phyloP scores from a whole-genome alignment of 768 basidiomycete species.

The Pleurotus tuber-regium region DNA sequence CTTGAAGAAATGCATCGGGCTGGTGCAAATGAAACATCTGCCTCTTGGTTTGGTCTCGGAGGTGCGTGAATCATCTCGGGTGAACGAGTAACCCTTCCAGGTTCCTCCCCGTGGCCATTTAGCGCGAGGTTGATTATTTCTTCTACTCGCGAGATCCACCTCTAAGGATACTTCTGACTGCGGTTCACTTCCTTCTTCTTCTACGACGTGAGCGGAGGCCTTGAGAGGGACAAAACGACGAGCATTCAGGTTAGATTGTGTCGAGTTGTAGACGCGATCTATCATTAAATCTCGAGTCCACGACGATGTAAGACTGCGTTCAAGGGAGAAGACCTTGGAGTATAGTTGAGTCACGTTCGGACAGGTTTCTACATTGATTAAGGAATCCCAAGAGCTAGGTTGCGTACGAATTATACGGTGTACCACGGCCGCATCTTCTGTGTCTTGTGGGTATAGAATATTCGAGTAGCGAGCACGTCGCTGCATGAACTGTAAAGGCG shows the following conservation, averaged over 20 bases:
- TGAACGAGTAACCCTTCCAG: neutral
- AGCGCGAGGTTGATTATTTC: neutral
- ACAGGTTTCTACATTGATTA: neutral
- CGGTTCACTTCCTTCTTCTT: neutral
- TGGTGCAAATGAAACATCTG: constrained; percentile 20
- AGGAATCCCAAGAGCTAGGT: neutral
- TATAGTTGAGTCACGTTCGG: neutral
- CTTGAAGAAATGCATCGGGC: constrained; percentile 17
- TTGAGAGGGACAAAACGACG: neutral
- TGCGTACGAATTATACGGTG: neutral
- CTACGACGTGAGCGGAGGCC: neutral
- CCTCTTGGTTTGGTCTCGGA: constrained; percentile 2
- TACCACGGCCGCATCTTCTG: neutral
- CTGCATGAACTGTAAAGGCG: neutral
- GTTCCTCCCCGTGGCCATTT: neutral
- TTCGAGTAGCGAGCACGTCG: neutral
- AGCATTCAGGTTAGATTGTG: neutral
- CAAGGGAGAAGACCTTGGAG: neutral
- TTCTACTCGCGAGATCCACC: neutral
- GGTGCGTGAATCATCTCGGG: neutral
- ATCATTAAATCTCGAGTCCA: neutral
- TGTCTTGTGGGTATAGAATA: neutral
- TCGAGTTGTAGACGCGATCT: neutral
- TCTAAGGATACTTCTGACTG: neutral
- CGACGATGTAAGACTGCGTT: neutral